Evolutionary conservation across 805 yeast species (phyloP), one percentile per base, ranked within the genome.

Genomic region (Yamadazyma takamatsuzukensis): DNA sequence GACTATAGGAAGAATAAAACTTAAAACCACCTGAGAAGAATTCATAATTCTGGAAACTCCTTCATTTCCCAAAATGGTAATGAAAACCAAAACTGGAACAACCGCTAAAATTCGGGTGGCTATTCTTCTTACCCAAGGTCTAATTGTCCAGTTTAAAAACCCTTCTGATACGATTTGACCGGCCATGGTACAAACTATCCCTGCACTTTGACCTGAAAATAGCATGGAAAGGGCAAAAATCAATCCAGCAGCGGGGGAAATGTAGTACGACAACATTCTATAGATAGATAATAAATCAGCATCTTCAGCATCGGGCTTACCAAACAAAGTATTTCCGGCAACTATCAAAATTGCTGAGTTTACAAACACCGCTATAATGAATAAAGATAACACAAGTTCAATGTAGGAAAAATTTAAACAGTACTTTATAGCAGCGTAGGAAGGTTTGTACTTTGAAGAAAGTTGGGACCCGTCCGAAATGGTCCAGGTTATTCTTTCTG

Each of bases 291-390:
- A 45, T 38, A 67, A 58, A 43, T 67, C 72, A 3, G 72, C 72
- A 37, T 67, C 69, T 29, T 53, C 63, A 5, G 72, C 72, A 39
- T 65, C 72, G 2, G 71, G 70, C 36, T 64, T 59, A 7, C 63
- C 65, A 36, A 40, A 63, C 29, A 67, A 51, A 1, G 72, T 59
- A 12, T 60, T 44, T 1, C 70, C 71, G 5, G 72, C 68, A 24
- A 67, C 72, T n/a, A 67, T 64, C 27, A 67, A 52, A 29, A 67
- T 88, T 3, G 96, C 86, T 7, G 94, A 76, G 58, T 88, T 88
- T 37, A 88, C 96, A 62, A 88, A 88, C n/a, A 89, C 72, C 0
- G 96, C 97, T 23, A 88, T 90, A 2, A 90, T 72, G 51, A 88
- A 79, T 27, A 88, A 68, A 1, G 96, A 85, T 13, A 88, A 72